Percentiles rank a stretch among this genome's conserved stretches.
Evolutionary conservation across 129 eudicot species (phyloP).

Genomic region (Chrysanthemum seticuspe): DNA sequence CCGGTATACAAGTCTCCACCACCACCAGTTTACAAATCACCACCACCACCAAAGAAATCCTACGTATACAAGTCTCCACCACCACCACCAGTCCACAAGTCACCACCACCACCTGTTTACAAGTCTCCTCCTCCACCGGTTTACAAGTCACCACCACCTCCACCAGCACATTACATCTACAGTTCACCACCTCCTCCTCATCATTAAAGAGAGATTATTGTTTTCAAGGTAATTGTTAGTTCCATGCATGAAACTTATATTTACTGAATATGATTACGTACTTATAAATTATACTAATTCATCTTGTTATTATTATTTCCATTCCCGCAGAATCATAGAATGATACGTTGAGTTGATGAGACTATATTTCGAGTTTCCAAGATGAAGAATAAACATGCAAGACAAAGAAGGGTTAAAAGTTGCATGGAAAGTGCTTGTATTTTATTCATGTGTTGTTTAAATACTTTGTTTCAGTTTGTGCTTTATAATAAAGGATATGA

Average conservation of each 20-base stretch:
- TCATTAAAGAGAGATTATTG: background rate
- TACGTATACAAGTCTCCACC: slow-evolving; percentile 33
- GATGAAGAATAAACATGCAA: background rate
- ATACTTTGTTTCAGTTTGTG: background rate
- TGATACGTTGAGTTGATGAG: background rate
- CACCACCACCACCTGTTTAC: slow-evolving; percentile 27
- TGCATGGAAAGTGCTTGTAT: background rate
- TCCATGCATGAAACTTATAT: background rate
- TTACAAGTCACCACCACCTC: slow-evolving; percentile 26
- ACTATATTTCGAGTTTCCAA: background rate
- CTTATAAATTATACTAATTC: background rate
- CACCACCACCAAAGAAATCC: too few relatives aligned
- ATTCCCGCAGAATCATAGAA: background rate
- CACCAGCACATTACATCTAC: background rate
- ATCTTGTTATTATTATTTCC: background rate
- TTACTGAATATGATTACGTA: background rate
- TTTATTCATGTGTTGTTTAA: background rate
- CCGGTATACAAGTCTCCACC: too few relatives aligned
- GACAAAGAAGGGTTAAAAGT: background rate
- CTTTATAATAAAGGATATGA: background rate
- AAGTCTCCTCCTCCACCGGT: background rate
- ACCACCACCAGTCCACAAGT: slow-evolving; percentile 19
- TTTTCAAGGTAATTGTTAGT: background rate
- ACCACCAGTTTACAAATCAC: too few relatives aligned
- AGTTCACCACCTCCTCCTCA: slow-evolving; percentile 24